phyloP scores from a whole-genome alignment of 2,329 filamentous ascomycete species.

The Talaromyces sp. region DNA sequence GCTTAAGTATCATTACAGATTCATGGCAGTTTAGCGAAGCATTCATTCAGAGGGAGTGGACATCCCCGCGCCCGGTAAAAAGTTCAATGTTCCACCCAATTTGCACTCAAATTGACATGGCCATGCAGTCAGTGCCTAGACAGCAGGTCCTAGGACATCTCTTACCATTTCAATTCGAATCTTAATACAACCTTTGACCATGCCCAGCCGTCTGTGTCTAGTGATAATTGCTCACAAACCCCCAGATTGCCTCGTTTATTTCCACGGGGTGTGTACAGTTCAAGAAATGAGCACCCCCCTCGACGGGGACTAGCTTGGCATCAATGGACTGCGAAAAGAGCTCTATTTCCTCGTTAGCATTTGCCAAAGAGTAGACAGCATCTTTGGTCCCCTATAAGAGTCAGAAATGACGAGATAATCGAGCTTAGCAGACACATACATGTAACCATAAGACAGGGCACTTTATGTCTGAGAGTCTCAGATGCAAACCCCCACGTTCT shows the following conservation, averaged over 20 bases:
- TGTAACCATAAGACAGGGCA: constrained; percentile 57
- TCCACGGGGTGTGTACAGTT: constrained; percentile 51
- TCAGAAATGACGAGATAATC: not conserved
- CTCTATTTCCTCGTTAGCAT: constrained; percentile 43
- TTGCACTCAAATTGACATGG: too few species aligned
- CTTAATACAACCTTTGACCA: too few species aligned
- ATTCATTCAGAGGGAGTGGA: too few species aligned
- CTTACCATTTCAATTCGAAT: too few species aligned
- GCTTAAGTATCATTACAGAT: too few species aligned
- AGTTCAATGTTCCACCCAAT: too few species aligned
- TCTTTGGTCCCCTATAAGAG: constrained; percentile 23
- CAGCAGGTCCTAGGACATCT: too few species aligned
- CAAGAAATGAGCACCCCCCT: constrained; percentile 56
- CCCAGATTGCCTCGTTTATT: constrained; percentile 35
- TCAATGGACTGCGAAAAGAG: constrained; percentile 50
- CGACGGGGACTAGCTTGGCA: constrained; percentile 46
- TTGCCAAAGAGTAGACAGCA: constrained; percentile 12
- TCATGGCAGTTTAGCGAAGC: too few species aligned
- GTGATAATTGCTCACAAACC: constrained; percentile 31
- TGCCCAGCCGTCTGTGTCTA: not conserved
- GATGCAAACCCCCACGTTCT: constrained; percentile 53
- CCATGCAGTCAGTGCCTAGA: too few species aligned
- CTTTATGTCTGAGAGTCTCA: constrained; percentile 49
- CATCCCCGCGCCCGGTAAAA: too few species aligned
- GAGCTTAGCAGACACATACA: constrained; percentile 26